phyloP scores from a whole-genome alignment of 208 protist species.

The Acanthamoeba triangularis region DNA sequence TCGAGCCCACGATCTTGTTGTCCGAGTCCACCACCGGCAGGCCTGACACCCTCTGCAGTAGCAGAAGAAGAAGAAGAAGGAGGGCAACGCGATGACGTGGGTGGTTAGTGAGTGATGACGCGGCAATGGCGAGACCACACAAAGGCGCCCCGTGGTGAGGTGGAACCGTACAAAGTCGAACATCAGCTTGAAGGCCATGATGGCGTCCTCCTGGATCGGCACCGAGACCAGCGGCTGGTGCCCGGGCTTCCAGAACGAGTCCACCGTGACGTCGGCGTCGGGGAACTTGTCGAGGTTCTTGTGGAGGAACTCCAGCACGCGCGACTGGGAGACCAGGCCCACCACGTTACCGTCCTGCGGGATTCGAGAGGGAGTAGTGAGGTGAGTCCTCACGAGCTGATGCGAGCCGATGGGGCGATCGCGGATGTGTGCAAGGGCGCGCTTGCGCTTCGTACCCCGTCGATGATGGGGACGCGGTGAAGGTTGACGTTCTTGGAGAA shows the following conservation, averaged over 20 bases:
- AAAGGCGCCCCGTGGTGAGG: neutral
- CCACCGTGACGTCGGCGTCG: neutral
- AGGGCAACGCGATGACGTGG: neutral
- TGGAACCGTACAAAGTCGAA: neutral
- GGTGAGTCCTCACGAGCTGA: neutral
- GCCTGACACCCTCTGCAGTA: constrained; percentile 10
- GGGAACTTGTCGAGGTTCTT: neutral
- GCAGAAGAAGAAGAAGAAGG: neutral
- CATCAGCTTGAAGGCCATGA: neutral
- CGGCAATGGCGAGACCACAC: neutral
- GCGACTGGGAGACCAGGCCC: constrained; percentile 40
- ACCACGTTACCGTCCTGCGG: constrained; percentile 31
- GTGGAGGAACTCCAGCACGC: constrained; percentile 28
- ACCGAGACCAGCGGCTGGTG: constrained; percentile 16
- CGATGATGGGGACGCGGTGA: constrained; percentile 42
- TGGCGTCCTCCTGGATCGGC: neutral
- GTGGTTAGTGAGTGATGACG: neutral
- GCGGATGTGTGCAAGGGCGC: no score
- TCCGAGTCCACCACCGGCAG: constrained; percentile 33
- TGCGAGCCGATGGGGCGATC: neutral
- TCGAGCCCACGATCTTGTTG: constrained; percentile 13
- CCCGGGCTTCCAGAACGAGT: constrained; percentile 7
- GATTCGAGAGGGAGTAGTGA: neutral
- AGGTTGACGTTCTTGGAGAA: constrained; percentile 65
- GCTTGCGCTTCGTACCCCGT: no score